These are phyloP conservation scores for Kwoniella europaea DNA, from an alignment of 768 basidiomycete genomes.

Conservation along the genomic window DNA sequence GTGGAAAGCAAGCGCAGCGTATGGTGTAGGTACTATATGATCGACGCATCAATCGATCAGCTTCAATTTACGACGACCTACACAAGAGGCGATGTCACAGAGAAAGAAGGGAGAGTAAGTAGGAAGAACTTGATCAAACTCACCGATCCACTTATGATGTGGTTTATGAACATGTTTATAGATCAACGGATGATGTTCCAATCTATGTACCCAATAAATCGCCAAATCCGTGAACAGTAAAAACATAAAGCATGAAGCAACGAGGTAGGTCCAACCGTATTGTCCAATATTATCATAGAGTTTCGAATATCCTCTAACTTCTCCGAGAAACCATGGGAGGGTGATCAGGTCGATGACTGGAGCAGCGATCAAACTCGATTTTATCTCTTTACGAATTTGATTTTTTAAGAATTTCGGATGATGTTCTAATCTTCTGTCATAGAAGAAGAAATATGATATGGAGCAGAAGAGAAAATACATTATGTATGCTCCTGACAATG, in stretches of 20 bases:
- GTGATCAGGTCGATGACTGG: constrained; percentile 82
- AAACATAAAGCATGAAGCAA: constrained; percentile 60
- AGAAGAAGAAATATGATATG: constrained; percentile 80
- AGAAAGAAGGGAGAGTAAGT: not conserved
- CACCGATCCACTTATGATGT: constrained; percentile 98
- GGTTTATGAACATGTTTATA: constrained; percentile 96
- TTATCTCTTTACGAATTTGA: constrained; percentile 77
- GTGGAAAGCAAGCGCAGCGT: constrained; percentile 97
- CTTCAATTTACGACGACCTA: not conserved
- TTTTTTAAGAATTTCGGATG: constrained; percentile 92
- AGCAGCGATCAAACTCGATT: constrained; percentile 73
- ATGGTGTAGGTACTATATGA: constrained; percentile 86
- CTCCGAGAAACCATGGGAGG: constrained; percentile 90
- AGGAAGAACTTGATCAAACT: constrained; percentile 57
- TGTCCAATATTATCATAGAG: constrained; percentile 79
- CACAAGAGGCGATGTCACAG: not conserved
- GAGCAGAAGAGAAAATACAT: constrained; percentile 90
- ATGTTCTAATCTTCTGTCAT: constrained; percentile 91
- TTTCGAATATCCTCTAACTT: constrained; percentile 81
- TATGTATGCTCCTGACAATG: constrained; percentile 76
- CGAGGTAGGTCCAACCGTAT: constrained; percentile 65
- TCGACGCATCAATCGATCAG: constrained; percentile 7
- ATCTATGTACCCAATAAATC: constrained; percentile 97
- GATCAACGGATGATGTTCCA: constrained; percentile 78
- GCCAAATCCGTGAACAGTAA: constrained; percentile 85